These are phyloP conservation scores for Zymoseptoria pseudotritici DNA, from an alignment of 2,329 filamentous ascomycete genomes.

Conservation along the genomic window DNA sequence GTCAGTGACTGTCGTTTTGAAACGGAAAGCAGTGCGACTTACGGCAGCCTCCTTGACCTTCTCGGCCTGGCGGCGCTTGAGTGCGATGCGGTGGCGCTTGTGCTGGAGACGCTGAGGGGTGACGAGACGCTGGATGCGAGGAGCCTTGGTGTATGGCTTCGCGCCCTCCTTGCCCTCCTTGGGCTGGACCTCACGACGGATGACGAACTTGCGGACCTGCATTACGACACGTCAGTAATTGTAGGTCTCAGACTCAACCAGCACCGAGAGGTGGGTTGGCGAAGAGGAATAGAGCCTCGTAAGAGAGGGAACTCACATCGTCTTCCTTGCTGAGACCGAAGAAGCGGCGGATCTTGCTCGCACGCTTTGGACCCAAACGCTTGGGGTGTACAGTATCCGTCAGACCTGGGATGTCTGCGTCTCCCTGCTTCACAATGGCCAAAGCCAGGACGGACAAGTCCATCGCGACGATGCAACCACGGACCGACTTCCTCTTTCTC, in stretches of 20 bases:
- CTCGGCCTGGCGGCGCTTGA: conserved; percentile 97
- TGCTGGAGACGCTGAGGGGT: conserved; percentile 99
- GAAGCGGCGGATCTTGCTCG: conserved; percentile 99
- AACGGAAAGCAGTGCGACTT: conserved; percentile 42
- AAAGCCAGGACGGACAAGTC: conserved; percentile 94
- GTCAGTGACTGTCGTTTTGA: conserved; percentile 15
- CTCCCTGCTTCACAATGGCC: conserved; percentile 96
- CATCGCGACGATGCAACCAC: conserved; percentile 95
- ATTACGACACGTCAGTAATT: conserved; percentile 25
- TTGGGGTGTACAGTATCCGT: conserved; percentile 98
- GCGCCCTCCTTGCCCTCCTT: conserved; percentile 81
- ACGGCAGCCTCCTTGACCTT: conserved; percentile 98
- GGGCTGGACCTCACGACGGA: conserved; percentile 93
- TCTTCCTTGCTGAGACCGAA: conserved; percentile 99
- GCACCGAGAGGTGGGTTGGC: conserved; percentile 35
- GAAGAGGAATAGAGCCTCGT: conserved; percentile 48
- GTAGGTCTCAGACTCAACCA: conserved; percentile 28
- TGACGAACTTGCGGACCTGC: conserved; percentile 98
- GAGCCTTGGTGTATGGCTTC: conserved; percentile 98
- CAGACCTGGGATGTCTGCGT: conserved; percentile 84
- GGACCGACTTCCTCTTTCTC: conserved; percentile 99
- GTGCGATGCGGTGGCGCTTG: conserved; percentile 95
- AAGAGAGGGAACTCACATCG: conserved; percentile 77
- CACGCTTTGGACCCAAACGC: conserved; percentile 98
- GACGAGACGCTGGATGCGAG: conserved; percentile 99